Base-by-base conservation (phyloP, 225 moss, liverwort and hornwort species). In the Polytrichum formosum region DNA sequence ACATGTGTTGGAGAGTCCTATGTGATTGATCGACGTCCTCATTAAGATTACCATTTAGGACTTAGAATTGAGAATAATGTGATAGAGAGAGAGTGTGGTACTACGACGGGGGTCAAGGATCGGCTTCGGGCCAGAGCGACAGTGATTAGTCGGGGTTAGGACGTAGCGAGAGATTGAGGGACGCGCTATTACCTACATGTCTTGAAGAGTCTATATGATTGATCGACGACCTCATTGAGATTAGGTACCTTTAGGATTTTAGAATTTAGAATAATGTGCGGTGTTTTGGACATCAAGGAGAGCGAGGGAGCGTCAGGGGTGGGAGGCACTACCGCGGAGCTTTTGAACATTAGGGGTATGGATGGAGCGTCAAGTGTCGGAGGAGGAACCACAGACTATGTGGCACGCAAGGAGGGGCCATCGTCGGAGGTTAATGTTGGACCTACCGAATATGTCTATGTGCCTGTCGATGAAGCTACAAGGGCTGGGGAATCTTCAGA, bases 71-170 rank as follows among this genome's bases (percentile, higher is more conserved):
- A 46, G 66, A 67, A 73, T 70, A 77, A 86, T 86, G 86, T 80
- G 69, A 33, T 33, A 29, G 29, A 6, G 30, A 30, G 30, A 30
- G 30, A 6, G 30, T 30, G 30, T 30, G 30, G 5, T 30, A 30
- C 30, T 5, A 30, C 30, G 30, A 7, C 75, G 83, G 58, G 80
- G 83, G 78, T 73, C 74, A 61, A 80, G 26, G 74, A 83, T 87
- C 74, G 86, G 86, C 18, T 83, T 83, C 28, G 86, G 86, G 62
- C 83, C 83, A 21, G 86, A 86, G 55, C 67, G 83, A 59, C 83
- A 83, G 73, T 82, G 79, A 81, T 19, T 46, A 53, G 1, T 16
- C 31, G 2, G 25, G 18, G 65, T 25, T 31, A 18, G 67, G 67
- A 70, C 67, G 66, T 19, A 28, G 56, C 55, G 31, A 56, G 54